A percentile compares a stretch with the other conserved stretches of the same genome.
phyloP scores from a whole-genome alignment of 805 yeast species.

The Metschnikowia lunata region DNA sequence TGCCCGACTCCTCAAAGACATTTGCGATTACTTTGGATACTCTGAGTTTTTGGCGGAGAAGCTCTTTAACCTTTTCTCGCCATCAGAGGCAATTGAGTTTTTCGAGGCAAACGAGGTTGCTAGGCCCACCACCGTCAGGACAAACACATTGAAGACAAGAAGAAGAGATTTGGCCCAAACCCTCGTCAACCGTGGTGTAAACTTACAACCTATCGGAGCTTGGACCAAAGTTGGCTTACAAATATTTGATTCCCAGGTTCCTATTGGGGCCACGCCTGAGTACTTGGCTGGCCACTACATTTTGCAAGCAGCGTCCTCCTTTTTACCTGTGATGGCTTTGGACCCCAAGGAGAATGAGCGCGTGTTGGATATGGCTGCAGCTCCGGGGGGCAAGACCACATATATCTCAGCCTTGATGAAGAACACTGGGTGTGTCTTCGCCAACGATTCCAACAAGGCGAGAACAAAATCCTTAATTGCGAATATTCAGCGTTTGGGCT shows the following conservation, averaged over 20 bases:
- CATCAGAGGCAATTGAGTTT: slow-evolving; percentile 95
- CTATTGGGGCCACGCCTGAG: slow-evolving; percentile 99
- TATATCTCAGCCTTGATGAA: slow-evolving; percentile 95
- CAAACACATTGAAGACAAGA: slow-evolving; percentile 92
- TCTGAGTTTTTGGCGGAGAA: slow-evolving; percentile 90
- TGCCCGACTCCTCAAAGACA: slow-evolving; percentile 75
- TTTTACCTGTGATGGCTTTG: slow-evolving; percentile 95
- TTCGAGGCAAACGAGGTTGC: slow-evolving; percentile 98
- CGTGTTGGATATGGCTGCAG: slow-evolving; percentile 97
- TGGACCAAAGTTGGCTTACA: slow-evolving; percentile 99
- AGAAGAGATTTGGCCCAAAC: slow-evolving; percentile 95
- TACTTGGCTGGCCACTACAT: slow-evolving; percentile 97
- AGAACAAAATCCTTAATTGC: slow-evolving; percentile 96
- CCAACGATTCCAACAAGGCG: slow-evolving; percentile 94
- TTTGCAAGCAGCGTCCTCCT: slow-evolving; percentile 96
- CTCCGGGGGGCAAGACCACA: slow-evolving; percentile 99
- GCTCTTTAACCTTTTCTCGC: slow-evolving; percentile 84
- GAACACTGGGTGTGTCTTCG: slow-evolving; percentile 95
- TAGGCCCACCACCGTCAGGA: slow-evolving; percentile 94
- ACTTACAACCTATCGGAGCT: slow-evolving; percentile 91
- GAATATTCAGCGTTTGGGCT: slow-evolving; percentile 94
- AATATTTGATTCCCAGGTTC: slow-evolving; percentile 97
- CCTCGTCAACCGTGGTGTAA: slow-evolving; percentile 93
- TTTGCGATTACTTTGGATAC: slow-evolving; percentile 92
- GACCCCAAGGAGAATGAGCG: slow-evolving; percentile 98